Conservation (phyloP, 1,284 basidiomycete species). For the Sporisorium iseilematis-ciliati region DNA sequence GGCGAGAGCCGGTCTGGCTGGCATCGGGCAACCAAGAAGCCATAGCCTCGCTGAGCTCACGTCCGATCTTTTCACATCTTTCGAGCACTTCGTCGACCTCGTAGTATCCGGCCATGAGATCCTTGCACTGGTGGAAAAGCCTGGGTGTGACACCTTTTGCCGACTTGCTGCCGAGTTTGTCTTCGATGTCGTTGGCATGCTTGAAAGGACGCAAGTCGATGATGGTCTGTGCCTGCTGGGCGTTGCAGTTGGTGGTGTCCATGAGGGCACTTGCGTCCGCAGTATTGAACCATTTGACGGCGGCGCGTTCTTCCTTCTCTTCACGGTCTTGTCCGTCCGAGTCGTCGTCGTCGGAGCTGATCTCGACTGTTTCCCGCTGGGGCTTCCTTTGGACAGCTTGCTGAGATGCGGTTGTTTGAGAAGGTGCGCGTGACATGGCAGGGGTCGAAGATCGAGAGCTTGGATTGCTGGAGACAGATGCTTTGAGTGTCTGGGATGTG, state of each 20-base stretch:
- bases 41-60: conserved; percentile 76
- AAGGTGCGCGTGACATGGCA: conserved; percentile 18
- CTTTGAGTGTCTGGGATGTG: conserved; percentile 12
- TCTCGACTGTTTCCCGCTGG: conserved; percentile 20
- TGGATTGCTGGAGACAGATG: conserved; percentile 15
- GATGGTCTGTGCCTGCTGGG: conserved; percentile 84
- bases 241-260: conserved; percentile 88
- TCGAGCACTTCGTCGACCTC: conserved; percentile 89
- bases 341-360: conserved; percentile 60
- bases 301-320: conserved; percentile 55
- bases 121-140: conserved; percentile 89
- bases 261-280: conserved; percentile 81
- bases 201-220: conserved; percentile 84
- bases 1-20: conserved; percentile 56
- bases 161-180: conserved; percentile 78
- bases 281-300: conserved; percentile 83
- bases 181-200: conserved; percentile 77
- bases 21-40: conserved; percentile 78
- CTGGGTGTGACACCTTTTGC: conserved; percentile 91
- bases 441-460: conserved; percentile 31
- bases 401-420: conserved; percentile 8
- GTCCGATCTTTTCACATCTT: conserved; percentile 87
- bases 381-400: conserved; percentile 15
- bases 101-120: conserved; percentile 87
- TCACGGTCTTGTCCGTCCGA: conserved; percentile 52